These are phyloP conservation scores for Mrakia blollopis DNA, from an alignment of 768 basidiomycete genomes.

Conservation along the genomic window DNA sequence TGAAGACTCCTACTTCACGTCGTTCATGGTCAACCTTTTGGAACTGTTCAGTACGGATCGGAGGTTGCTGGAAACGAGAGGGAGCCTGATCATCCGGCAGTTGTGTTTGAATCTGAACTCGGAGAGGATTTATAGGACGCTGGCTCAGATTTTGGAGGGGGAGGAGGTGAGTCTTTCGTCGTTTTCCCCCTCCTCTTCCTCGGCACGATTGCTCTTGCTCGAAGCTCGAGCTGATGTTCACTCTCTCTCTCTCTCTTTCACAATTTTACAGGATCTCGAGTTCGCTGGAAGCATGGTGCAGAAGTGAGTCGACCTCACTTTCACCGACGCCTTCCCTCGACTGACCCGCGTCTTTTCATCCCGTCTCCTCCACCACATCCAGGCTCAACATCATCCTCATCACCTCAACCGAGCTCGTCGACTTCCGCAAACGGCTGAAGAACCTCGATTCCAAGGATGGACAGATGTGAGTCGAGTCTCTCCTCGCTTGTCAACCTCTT, in stretches of 20 bases:
- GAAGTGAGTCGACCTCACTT: conserved; percentile 48
- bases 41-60: conserved; percentile 93
- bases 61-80: conserved; percentile 78
- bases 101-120: conserved; percentile 90
- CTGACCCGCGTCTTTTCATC: not conserved
- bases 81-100: conserved; percentile 92
- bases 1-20: conserved; percentile 90
- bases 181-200: not conserved
- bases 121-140: conserved; percentile 88
- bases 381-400: conserved; percentile 86
- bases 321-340: not conserved
- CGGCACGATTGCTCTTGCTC: no score
- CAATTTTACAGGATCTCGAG: conserved; percentile 74
- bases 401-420: conserved; percentile 90
- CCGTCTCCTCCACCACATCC: not conserved
- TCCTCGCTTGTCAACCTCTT: not conserved
- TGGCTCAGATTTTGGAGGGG: conserved; percentile 95
- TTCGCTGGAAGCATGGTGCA: conserved; percentile 97
- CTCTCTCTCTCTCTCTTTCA: not conserved
- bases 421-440: conserved; percentile 87
- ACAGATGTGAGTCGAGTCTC: conserved; percentile 54
- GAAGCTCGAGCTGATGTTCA: no score
- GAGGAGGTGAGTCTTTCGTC: conserved; percentile 66
- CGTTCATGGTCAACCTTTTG: conserved; percentile 90
- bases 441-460: conserved; percentile 95